A percentile compares a stretch with the other conserved stretches of the same genome.
phyloP scores from a whole-genome alignment of 805 yeast genomes.

The Ogataea polymorpha region DNA sequence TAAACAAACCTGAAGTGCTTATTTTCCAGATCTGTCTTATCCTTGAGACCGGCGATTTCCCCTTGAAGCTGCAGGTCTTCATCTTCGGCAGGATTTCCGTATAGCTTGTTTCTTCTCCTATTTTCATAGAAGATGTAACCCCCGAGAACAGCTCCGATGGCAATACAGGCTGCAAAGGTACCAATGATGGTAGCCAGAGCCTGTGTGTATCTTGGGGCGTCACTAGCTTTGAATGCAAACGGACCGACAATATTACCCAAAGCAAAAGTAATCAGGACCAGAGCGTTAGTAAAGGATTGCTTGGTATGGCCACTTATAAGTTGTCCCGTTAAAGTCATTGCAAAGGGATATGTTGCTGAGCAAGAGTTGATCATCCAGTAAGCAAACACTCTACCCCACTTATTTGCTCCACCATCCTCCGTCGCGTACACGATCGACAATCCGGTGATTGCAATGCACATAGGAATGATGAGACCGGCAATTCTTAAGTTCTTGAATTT shows the following conservation, averaged over 20 bases:
- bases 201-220: constrained; percentile 43
- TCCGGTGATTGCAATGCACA: constrained; percentile 25
- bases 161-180: constrained; percentile 38
- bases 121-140: constrained; percentile 37
- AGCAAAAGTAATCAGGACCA: constrained; percentile 34
- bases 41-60: constrained; percentile 31
- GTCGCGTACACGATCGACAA: constrained; percentile 25
- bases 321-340: constrained; percentile 26
- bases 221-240: constrained; percentile 40
- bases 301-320: constrained; percentile 53
- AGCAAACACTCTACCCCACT: constrained; percentile 31
- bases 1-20: constrained; percentile 26
- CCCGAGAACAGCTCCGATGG: constrained; percentile 30
- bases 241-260: constrained; percentile 55
- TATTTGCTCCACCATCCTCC: constrained; percentile 20
- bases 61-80: constrained; percentile 28
- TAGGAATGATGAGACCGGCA: constrained; percentile 22
- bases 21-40: constrained; percentile 30
- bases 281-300: constrained; percentile 43
- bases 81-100: constrained; percentile 25
- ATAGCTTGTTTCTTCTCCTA: constrained; percentile 36
- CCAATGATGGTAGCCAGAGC: constrained; percentile 39
- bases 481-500: constrained; percentile 20
- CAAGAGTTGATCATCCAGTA: constrained; percentile 32
- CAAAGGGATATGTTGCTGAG: constrained; percentile 26